Conservation (phyloP, 768 basidiomycete species). For the Coprinopsis sp. region DNA sequence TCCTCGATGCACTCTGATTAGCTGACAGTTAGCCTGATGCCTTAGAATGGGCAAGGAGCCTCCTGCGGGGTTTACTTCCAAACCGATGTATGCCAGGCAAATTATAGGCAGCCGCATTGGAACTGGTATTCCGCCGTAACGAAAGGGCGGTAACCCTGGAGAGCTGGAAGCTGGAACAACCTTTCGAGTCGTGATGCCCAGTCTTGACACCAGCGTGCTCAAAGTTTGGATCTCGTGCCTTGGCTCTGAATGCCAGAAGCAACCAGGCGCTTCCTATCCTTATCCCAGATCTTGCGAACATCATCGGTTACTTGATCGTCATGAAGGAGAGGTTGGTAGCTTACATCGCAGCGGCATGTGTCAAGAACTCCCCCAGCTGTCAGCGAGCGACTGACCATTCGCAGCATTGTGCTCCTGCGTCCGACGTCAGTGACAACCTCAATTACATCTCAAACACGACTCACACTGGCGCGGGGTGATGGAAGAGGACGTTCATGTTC, state of each 20-base stretch:
- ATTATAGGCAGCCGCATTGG: too few species aligned
- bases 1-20: too few species aligned
- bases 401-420: neutral
- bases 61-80: too few species aligned
- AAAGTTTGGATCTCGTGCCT: neutral
- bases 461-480: constrained; percentile 14
- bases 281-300: neutral
- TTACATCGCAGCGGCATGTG: constrained; percentile 1
- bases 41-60: too few species aligned
- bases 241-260: neutral
- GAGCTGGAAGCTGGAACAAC: neutral
- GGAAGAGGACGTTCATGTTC: constrained; percentile 17
- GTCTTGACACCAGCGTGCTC: neutral
- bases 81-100: too few species aligned
- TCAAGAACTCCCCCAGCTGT: neutral
- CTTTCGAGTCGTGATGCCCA: neutral
- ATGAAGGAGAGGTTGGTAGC: neutral
- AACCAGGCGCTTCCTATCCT: neutral
- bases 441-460: neutral
- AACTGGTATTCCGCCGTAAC: too few species aligned
- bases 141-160: neutral
- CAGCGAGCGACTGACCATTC: neutral
- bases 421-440: neutral
- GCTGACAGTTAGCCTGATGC: too few species aligned
- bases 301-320: neutral